Evolutionary conservation across 306 rosid genomes (phyloP).

Genomic region (Spatholobus suberectus): DNA sequence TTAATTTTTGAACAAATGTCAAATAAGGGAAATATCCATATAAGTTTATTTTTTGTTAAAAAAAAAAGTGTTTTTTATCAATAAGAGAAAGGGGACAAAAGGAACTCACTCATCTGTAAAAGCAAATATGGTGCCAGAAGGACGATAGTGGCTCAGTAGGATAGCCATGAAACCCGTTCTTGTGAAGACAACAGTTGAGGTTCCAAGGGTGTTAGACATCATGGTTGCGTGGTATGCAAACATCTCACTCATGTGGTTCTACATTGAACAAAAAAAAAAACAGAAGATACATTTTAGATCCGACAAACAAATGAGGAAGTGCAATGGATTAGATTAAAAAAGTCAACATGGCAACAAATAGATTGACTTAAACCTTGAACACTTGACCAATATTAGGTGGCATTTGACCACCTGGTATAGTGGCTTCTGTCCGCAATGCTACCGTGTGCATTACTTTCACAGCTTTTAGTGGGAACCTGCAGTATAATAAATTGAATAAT

Average conservation of each 20-base stretch:
- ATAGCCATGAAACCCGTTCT: conserved; percentile 94
- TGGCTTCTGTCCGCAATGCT: conserved; percentile 92
- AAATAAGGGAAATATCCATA: conserved; percentile 13
- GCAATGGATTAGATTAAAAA: neutral
- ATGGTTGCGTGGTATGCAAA: conserved; percentile 99
- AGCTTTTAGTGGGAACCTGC: conserved; percentile 91
- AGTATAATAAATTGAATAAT: conserved; percentile 25
- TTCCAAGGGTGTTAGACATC: conserved; percentile 99
- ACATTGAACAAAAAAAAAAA: conserved; percentile 21
- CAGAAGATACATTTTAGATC: neutral
- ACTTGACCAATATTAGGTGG: conserved; percentile 90
- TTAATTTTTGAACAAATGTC: neutral
- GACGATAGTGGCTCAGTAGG: conserved; percentile 90
- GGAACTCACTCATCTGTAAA: conserved; percentile 91
- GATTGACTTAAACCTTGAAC: conserved; percentile 70
- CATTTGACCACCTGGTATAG: conserved; percentile 74
- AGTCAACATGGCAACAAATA: neutral
- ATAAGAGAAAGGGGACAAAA: conserved; percentile 21
- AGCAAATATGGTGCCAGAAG: conserved; percentile 90
- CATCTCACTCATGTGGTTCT: conserved; percentile 99
- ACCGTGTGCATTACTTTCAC: conserved; percentile 99
- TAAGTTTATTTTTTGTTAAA: neutral
- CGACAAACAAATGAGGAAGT: conserved; percentile 25
- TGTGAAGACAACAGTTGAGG: conserved; percentile 92
- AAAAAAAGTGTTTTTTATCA: neutral